Evolutionary conservation across 1,284 basidiomycete species (phyloP).

Genomic region (Malassezia yamatoensis): DNA sequence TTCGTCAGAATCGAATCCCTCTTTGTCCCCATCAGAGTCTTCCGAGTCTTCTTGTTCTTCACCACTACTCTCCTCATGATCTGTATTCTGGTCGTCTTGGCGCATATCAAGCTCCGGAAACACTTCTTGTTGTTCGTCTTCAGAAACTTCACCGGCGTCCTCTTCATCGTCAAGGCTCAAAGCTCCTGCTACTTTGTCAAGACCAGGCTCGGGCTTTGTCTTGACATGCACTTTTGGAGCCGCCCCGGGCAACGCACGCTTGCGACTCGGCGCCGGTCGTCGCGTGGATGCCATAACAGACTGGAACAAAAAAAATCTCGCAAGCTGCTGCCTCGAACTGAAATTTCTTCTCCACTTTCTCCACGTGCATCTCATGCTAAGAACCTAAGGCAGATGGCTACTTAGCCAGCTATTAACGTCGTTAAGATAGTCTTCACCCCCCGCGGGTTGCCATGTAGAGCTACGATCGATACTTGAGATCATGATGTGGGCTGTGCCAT

Average conservation of each 20-base stretch:
- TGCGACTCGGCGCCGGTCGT: slow-evolving; percentile 6
- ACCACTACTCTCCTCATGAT: slow-evolving; percentile 46
- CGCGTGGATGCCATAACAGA: background rate
- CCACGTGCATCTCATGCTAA: background rate
- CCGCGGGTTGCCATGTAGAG: slow-evolving; percentile 6
- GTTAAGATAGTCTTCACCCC: slow-evolving; percentile 4
- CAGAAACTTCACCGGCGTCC: slow-evolving; percentile 12
- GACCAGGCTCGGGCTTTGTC: background rate
- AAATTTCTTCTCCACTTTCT: background rate
- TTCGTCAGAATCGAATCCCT: slow-evolving; percentile 34
- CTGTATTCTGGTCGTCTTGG: slow-evolving; percentile 45
- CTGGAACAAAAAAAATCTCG: slow-evolving; percentile 1
- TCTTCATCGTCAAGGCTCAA: slow-evolving; percentile 13
- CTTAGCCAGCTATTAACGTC: slow-evolving; percentile 23
- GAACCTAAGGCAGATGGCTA: slow-evolving; percentile 2
- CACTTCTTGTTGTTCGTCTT: slow-evolving; percentile 28
- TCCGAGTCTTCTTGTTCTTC: slow-evolving; percentile 49
- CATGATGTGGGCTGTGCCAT: slow-evolving; percentile 27
- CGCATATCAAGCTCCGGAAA: slow-evolving; percentile 52
- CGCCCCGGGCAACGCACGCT: slow-evolving; percentile 15
- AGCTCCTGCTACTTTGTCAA: slow-evolving; percentile 1
- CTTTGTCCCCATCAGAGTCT: slow-evolving; percentile 24
- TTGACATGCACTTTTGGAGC: background rate
- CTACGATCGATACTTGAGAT: slow-evolving; percentile 27
- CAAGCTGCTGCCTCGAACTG: background rate